Evolutionary conservation across 1,139 yeast genomes (phyloP), one percentile per base, ranked within the genome.

Genomic region (Hansenula sp.): DNA sequence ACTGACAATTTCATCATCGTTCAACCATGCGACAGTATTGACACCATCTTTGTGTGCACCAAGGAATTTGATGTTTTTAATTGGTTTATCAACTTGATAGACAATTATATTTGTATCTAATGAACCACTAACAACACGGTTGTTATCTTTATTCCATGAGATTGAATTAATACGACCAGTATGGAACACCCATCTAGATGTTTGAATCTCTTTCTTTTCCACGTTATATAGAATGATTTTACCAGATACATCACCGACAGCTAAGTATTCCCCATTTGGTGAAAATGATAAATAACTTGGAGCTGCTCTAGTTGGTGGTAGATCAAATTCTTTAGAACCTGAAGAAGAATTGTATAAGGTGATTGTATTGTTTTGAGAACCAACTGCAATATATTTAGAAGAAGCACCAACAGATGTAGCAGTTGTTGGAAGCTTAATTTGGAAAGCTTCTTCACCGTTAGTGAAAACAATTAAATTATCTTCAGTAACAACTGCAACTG

Each of bases 151-250:
- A 34, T 82, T 57, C 97, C 97, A 92, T 27, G 78, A 65, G 37
- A 94, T 84, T 29, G 82, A 77, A 42, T 77, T 79, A 44, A 92
- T 83, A 44, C 76, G 79, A 42, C 95, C 82, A 3, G 90, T 84
- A 60, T 94, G 97, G 79, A 86, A 90, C 0, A 95, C 83, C 99
- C 99, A 92, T 58, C 97, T 77, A 1, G 94, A 79, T 2, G 97
- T 89, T 35, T 84, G 77, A 8, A 86, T 69, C 8, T 73, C 56
- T 32, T 71, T 76, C 36, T 79, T 79, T 1, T 64, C 61, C 16
- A 77, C 60, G 45, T 79, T 74, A 62, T 79, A 88, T 25, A 88
- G 69, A 13, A 82, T 66, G 50, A 88, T 86, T 60, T 92, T 92
- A 30, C 98, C 98, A 36, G 84, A 69, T 4, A 75, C 70, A 56